phyloP scores from a whole-genome alignment of 345 rosid genomes.

The Clausena lansium region DNA sequence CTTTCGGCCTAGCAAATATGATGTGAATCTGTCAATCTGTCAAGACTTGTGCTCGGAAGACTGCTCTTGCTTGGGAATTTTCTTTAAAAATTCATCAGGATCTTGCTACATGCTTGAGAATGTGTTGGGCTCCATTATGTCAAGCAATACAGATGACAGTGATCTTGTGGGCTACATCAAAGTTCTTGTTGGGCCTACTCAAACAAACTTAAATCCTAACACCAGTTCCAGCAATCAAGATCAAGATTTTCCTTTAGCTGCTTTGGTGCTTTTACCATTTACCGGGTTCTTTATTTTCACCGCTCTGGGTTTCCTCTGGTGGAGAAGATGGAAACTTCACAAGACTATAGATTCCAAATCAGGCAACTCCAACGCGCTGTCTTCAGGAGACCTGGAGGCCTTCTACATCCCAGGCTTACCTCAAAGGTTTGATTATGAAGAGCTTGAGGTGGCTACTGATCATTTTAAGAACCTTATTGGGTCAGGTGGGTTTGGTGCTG shows the following conservation, averaged over 20 bases:
- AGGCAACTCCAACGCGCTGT: conserved; percentile 28
- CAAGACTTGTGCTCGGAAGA: conserved; percentile 51
- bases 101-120: conserved; percentile 58
- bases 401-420: conserved; percentile 78
- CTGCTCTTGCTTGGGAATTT: conserved; percentile 76
- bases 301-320: conserved; percentile 47
- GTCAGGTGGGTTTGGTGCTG: conserved; percentile 78
- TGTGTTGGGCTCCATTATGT: conserved; percentile 62
- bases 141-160: conserved; percentile 22
- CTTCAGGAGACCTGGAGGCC: conserved; percentile 64
- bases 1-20: conserved; percentile 43
- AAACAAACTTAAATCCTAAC: conserved; percentile 12
- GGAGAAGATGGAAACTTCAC: conserved; percentile 48
- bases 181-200: conserved; percentile 35
- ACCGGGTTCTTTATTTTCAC: conserved; percentile 42
- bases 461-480: conserved; percentile 61
- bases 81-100: conserved; percentile 58
- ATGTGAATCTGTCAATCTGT: conserved; percentile 48
- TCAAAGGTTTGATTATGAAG: conserved; percentile 57
- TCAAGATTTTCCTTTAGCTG: conserved; percentile 45
- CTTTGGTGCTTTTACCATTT: conserved; percentile 65
- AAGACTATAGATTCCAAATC: conserved; percentile 32
- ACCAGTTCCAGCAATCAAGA: conserved; percentile 21
- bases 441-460: conserved; percentile 61
- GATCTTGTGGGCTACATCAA: conserved; percentile 51